Evolutionary conservation across 768 basidiomycete genomes (phyloP).

Genomic region (Tulasnella calospora): DNA sequence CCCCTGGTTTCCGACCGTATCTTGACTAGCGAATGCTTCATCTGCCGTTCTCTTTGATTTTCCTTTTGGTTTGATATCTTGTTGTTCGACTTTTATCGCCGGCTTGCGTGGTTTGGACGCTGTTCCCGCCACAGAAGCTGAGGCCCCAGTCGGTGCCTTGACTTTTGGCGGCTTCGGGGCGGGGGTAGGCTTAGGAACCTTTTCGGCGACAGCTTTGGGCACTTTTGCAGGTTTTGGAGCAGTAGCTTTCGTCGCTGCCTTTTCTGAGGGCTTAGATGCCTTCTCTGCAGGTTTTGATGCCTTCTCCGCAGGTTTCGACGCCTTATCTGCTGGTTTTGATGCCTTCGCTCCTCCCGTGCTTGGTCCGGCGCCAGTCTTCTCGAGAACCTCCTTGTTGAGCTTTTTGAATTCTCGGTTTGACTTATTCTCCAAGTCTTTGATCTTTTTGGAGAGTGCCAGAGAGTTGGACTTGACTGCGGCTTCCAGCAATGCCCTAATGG

Average conservation of each 20-base stretch:
- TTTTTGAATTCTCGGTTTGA: slow-evolving; percentile 18
- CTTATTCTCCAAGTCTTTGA: slow-evolving; percentile 13
- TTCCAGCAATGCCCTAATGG: slow-evolving; percentile 6
- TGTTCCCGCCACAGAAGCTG: background rate
- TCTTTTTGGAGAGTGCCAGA: background rate
- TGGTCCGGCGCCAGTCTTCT: slow-evolving; percentile 12
- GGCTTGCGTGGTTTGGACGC: background rate
- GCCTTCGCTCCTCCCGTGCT: background rate
- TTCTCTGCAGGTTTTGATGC: background rate
- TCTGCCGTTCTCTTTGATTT: slow-evolving; percentile 5
- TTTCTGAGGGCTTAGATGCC: background rate
- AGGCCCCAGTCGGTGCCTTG: background rate
- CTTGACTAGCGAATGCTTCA: slow-evolving; percentile 3
- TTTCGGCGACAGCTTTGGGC: background rate
- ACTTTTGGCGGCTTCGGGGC: background rate
- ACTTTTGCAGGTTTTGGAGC: background rate
- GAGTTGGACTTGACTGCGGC: slow-evolving; percentile 2
- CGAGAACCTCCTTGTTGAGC: slow-evolving; percentile 20
- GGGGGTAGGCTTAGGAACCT: background rate
- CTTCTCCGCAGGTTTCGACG: slow-evolving; percentile 3
- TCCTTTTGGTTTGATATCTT: background rate
- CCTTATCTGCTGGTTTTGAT: slow-evolving; percentile 1
- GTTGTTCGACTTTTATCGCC: background rate
- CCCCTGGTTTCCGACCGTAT: background rate
- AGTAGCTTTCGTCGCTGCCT: background rate